These are phyloP conservation scores for Saturnispora quitensis DNA, from an alignment of 805 yeast genomes.

Conservation along the genomic window DNA sequence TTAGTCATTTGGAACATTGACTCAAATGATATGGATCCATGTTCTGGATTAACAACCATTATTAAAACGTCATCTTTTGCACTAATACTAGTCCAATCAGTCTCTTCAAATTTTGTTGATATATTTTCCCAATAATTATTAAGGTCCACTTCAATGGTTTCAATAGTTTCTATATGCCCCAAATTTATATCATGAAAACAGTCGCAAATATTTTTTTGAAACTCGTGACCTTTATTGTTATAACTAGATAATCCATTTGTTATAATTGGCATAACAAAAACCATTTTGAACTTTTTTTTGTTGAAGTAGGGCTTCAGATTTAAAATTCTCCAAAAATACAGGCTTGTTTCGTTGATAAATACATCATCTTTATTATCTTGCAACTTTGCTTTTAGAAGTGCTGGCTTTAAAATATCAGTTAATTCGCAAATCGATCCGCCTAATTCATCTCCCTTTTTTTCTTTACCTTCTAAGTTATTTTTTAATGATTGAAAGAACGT, in stretches of 20 bases:
- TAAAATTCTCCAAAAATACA: constrained; percentile 47
- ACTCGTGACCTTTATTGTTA: constrained; percentile 24
- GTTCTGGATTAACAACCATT: constrained; percentile 1
- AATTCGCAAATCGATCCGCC: constrained; percentile 2
- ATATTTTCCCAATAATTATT: constrained; percentile 1
- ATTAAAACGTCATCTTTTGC: not conserved
- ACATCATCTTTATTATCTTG: constrained; percentile 27
- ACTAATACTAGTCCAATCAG: not conserved
- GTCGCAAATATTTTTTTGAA: constrained; percentile 34
- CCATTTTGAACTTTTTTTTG: constrained; percentile 41
- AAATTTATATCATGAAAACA: constrained; percentile 40
- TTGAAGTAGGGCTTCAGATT: constrained; percentile 46
- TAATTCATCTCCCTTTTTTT: not conserved
- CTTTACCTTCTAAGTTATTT: not conserved
- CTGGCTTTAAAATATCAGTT: constrained; percentile 25
- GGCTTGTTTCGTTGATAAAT: constrained; percentile 39
- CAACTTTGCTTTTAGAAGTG: constrained; percentile 16
- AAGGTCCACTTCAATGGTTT: constrained; percentile 17
- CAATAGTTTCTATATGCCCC: constrained; percentile 28
- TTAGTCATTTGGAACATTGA: not conserved
- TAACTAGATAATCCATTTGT: constrained; percentile 17
- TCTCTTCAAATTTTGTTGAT: not conserved
- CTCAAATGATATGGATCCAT: not conserved
- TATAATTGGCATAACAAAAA: constrained; percentile 32
- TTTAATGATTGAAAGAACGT: not conserved